Evolutionary conservation across 2,329 filamentous ascomycete genomes (phyloP).

Genomic region (Calonectria leucothoes): DNA sequence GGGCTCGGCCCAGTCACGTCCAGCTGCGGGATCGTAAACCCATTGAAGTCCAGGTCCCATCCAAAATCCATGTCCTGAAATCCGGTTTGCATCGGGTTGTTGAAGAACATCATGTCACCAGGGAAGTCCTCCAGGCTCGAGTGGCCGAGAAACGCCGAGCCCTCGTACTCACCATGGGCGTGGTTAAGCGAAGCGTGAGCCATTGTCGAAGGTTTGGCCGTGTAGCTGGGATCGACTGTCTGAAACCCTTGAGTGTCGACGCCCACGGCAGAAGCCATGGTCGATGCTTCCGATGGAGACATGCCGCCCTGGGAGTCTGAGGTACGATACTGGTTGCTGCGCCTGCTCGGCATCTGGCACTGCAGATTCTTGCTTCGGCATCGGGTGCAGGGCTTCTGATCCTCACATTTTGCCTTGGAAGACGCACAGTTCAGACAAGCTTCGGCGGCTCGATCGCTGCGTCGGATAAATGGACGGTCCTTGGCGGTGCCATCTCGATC

Average conservation of each 20-base stretch:
- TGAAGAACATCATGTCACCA: slow-evolving; percentile 29
- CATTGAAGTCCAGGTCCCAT: slow-evolving; percentile 35
- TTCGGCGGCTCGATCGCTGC: slow-evolving; percentile 40
- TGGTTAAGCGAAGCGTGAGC: slow-evolving; percentile 28
- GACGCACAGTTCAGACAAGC: slow-evolving; percentile 43
- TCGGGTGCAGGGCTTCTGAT: slow-evolving; percentile 42
- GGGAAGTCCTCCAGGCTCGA: slow-evolving; percentile 27
- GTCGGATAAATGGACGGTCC: slow-evolving; percentile 40
- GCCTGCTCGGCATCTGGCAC: slow-evolving; percentile 41
- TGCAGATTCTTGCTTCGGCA: slow-evolving; percentile 40
- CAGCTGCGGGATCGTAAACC: slow-evolving; percentile 25
- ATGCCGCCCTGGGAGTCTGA: slow-evolving; percentile 38
- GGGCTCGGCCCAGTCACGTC: slow-evolving; percentile 22
- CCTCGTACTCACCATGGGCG: slow-evolving; percentile 27
- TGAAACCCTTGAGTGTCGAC: slow-evolving; percentile 32
- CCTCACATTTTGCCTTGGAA: slow-evolving; percentile 42
- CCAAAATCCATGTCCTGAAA: slow-evolving; percentile 36
- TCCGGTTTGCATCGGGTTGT: slow-evolving; percentile 17
- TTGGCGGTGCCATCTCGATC: slow-evolving; percentile 41
- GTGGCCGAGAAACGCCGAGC: slow-evolving; percentile 28
- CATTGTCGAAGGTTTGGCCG: slow-evolving; percentile 22
- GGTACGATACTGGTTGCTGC: slow-evolving; percentile 39
- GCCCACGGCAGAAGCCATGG: slow-evolving; percentile 31
- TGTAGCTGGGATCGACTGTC: slow-evolving; percentile 31
- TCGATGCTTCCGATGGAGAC: slow-evolving; percentile 39